These are phyloP conservation scores for Turritis glabra DNA, from an alignment of 345 rosid species.

Conservation along the genomic window DNA sequence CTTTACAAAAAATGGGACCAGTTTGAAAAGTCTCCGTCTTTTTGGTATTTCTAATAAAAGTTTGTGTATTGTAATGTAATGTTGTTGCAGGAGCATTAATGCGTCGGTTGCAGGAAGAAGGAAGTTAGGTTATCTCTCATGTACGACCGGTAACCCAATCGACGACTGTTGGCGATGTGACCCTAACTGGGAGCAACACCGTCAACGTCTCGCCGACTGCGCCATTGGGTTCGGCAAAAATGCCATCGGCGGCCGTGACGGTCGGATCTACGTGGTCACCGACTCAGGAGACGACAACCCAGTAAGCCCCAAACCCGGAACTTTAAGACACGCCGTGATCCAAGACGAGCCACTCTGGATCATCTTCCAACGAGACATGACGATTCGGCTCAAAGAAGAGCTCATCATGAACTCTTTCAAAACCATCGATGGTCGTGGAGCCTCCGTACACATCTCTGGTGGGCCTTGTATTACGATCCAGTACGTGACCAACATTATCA, in stretches of 20 bases:
- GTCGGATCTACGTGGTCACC: slow-evolving; percentile 68
- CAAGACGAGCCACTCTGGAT: slow-evolving; percentile 86
- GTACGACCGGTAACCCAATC: slow-evolving; percentile 74
- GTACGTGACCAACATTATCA: slow-evolving; percentile 70
- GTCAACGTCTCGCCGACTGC: slow-evolving; percentile 73
- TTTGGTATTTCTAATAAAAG: not conserved
- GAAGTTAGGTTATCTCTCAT: slow-evolving; percentile 65
- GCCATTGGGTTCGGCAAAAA: slow-evolving; percentile 80
- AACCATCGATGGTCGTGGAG: slow-evolving; percentile 78
- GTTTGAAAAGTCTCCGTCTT: slow-evolving; percentile 9
- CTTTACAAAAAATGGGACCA: not conserved
- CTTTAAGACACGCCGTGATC: slow-evolving; percentile 66
- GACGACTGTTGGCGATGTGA: slow-evolving; percentile 95
- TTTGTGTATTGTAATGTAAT: not conserved
- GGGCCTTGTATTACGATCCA: slow-evolving; percentile 85
- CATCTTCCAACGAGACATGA: slow-evolving; percentile 75
- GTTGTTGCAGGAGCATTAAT: slow-evolving; percentile 56
- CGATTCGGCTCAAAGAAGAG: slow-evolving; percentile 67
- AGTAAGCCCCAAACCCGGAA: slow-evolving; percentile 69
- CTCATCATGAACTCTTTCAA: slow-evolving; percentile 82
- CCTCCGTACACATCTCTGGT: slow-evolving; percentile 72
- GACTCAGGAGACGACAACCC: slow-evolving; percentile 63
- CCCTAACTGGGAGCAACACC: slow-evolving; percentile 69
- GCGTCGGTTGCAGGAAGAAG: slow-evolving; percentile 53
- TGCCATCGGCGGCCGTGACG: slow-evolving; percentile 77